Percentiles rank a stretch among this genome's conserved stretches.
phyloP scores from a whole-genome alignment of 306 rosid genomes.

The Coriaria nepalensis region DNA sequence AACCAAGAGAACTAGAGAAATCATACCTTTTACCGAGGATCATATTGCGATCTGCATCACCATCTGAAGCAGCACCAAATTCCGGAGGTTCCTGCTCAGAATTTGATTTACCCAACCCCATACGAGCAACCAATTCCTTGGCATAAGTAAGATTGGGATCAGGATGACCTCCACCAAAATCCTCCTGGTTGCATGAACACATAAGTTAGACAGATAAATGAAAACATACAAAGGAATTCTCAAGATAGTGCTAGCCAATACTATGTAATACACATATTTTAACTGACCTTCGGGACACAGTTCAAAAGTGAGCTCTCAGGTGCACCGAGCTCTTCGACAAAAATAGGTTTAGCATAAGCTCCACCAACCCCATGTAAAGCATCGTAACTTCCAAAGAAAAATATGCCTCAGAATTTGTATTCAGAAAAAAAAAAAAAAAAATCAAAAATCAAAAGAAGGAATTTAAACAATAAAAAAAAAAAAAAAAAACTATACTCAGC shows the following conservation, averaged over 20 bases:
- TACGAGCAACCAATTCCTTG: constrained; percentile 79
- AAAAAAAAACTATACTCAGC: constrained; percentile 4
- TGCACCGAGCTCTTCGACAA: constrained; percentile 98
- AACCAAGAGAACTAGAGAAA: not conserved
- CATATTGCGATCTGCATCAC: constrained; percentile 99
- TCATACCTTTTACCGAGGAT: constrained; percentile 87
- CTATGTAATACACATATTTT: not conserved
- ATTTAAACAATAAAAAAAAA: too few species aligned
- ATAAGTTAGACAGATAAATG: not conserved
- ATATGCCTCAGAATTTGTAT: not conserved
- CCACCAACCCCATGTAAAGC: constrained; percentile 93
- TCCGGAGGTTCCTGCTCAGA: constrained; percentile 75
- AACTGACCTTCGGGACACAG: constrained; percentile 76
- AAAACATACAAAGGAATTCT: not conserved
- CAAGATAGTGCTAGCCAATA: not conserved
- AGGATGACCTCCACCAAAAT: constrained; percentile 99
- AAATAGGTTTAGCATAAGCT: constrained; percentile 85
- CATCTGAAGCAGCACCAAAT: constrained; percentile 99
- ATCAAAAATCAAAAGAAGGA: not conserved
- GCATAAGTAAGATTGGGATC: constrained; percentile 99
- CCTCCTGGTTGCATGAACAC: constrained; percentile 51
- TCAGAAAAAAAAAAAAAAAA: not conserved
- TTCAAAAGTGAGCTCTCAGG: constrained; percentile 81
- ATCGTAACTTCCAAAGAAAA: constrained; percentile 43
- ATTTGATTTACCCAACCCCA: constrained; percentile 82